phyloP scores from a whole-genome alignment of 177 flowering plant genomes.

The Vitis hybrid region DNA sequence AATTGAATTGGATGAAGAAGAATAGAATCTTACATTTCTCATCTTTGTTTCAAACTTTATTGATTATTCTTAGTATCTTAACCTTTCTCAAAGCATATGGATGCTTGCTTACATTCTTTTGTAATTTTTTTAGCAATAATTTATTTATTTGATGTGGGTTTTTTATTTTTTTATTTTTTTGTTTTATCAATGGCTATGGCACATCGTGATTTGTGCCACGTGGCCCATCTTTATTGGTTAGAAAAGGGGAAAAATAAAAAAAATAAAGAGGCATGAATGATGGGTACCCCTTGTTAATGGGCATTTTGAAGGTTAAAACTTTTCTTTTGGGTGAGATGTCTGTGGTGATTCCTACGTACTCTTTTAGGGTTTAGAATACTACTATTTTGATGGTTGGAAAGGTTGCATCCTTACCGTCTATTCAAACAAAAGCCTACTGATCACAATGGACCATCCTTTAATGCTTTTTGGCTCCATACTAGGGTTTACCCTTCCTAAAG shows the following conservation, averaged over 20 bases:
- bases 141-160: not conserved
- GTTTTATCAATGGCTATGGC: too few relatives aligned
- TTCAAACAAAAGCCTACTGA: not conserved
- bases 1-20: slow-evolving; percentile 28
- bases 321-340: not conserved
- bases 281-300: too few relatives aligned
- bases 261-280: not conserved
- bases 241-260: slow-evolving; percentile 2
- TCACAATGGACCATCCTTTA: not conserved
- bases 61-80: slow-evolving; percentile 23
- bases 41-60: slow-evolving; percentile 16
- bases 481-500: too few relatives aligned
- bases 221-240: too few relatives aligned
- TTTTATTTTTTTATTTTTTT: too few relatives aligned
- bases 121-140: not conserved
- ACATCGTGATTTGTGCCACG: not conserved
- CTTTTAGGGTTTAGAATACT: not conserved
- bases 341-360: not conserved
- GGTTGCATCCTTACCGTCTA: not conserved
- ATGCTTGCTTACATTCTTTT: not conserved
- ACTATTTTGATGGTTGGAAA: not conserved
- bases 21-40: slow-evolving; percentile 28
- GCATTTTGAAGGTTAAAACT: too few relatives aligned
- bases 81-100: slow-evolving; percentile 18
- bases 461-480: not conserved